Evolutionary conservation across 2,329 filamentous ascomycete species (phyloP), one percentile per base, ranked within the genome.

Genomic region (Chalaropsis ovoidea): DNA sequence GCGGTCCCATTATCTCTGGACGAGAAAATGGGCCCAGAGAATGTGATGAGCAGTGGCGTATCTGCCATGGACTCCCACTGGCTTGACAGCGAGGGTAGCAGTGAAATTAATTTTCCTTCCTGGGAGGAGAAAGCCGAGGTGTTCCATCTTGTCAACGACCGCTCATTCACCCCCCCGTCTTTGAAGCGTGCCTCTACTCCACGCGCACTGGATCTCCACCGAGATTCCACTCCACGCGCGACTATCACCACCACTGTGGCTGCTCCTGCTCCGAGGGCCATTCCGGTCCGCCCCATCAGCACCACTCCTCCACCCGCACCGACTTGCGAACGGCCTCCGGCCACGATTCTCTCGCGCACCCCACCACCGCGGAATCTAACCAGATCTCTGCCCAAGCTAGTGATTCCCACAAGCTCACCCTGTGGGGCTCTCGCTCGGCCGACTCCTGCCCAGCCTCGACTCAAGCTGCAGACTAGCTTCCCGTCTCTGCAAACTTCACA

Each of bases 71-170:
- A 49, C 4, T 41, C 47, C 15, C 17, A 13, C 43, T 61, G 47
- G 61, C 39, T 42, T 7, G 66, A 63, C 35, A 65, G 52, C 31
- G 66, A 65, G 5, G 64, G 64, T 11, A 62, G 61, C 3, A 41
- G 62, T 24, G 68, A 69, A 2, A 65, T 66, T 19, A 45, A 64
- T 27, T 15, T 69, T 7, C 60, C 63, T 24, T 63, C 65, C 10
- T 62, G 63, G 60, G 70, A 71, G 6, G 67, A 69, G 2, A 70
- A 72, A 15, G 68, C 69, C 6, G 70, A 70, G 1, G 69, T 65
- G 2, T 62, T 66, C 19, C 61, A 49, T 27, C n/a, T 66, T 7
- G 17, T 49, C 4, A 61, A 63, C 5, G 39, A 54, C 6, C 35
- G 52, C 41, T 39, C 65, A 3, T 39, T n/a, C 17, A 61, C 52